Percentiles rank a stretch among this genome's conserved stretches.
Evolutionary conservation across 331 rosid species (phyloP).

Genomic region (Prunus yedoensis): DNA sequence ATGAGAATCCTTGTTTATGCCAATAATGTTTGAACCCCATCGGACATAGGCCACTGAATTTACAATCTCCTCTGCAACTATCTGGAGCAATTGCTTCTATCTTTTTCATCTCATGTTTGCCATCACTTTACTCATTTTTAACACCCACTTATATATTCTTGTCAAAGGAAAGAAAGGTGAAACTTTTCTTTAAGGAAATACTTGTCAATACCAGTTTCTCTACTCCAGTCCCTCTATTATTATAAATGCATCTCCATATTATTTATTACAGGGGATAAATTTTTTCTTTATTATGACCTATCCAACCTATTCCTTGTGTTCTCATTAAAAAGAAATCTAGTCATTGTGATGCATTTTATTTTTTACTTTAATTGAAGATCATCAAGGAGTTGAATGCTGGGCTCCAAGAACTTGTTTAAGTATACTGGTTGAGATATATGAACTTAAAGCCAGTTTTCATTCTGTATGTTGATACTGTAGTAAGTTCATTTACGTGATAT

Average conservation of each 20-base stretch:
- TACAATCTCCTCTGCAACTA: too few relatives aligned
- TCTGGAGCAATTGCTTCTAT: too few relatives aligned
- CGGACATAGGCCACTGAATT: conserved; percentile 1
- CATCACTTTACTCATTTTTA: background rate
- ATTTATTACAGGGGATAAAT: background rate
- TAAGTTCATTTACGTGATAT: background rate
- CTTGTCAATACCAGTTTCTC: background rate
- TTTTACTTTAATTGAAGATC: conserved; percentile 43
- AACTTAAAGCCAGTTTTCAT: background rate
- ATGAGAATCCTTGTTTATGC: background rate
- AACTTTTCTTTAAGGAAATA: background rate
- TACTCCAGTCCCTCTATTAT: background rate
- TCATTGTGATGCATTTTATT: background rate
- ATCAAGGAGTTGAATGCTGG: conserved; percentile 94
- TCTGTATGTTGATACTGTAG: background rate
- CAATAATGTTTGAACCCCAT: background rate
- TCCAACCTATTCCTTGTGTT: background rate
- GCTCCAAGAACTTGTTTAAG: conserved; percentile 54
- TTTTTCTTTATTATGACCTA: background rate
- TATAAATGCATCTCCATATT: background rate
- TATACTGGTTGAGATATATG: background rate
- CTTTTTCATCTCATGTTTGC: background rate
- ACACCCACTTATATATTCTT: background rate
- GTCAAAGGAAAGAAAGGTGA: background rate
- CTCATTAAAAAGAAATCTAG: background rate